These are phyloP conservation scores for Monosporozyma servazzii DNA, from an alignment of 805 yeast genomes.

Conservation along the genomic window DNA sequence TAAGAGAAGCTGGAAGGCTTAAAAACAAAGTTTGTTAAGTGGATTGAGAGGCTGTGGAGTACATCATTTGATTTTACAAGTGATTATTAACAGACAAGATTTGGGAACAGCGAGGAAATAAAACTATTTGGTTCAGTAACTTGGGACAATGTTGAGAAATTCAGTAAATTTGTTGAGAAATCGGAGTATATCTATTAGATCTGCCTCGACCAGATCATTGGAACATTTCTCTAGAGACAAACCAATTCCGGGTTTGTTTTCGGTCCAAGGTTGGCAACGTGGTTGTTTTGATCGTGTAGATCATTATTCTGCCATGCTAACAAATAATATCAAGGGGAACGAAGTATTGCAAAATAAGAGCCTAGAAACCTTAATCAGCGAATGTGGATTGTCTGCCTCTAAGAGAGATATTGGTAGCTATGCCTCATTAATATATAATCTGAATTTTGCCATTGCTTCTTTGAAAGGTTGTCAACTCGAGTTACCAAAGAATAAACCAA, in stretches of 20 bases:
- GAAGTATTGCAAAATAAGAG: conserved; percentile 18
- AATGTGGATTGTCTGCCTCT: conserved; percentile 23
- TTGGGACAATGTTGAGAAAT: neutral
- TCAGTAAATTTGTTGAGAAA: neutral
- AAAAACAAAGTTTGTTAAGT: neutral
- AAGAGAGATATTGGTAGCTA: conserved; percentile 30
- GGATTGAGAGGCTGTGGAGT: neutral
- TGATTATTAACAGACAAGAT: neutral
- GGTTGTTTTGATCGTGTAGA: conserved; percentile 43
- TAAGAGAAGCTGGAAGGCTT: too few relatives aligned
- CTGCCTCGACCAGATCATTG: neutral
- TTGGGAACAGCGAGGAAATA: neutral
- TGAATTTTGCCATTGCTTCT: conserved; percentile 31
- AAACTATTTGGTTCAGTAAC: too few relatives aligned
- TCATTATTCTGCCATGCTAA: conserved; percentile 33
- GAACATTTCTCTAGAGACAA: neutral
- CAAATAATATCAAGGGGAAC: conserved; percentile 23
- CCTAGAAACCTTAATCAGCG: conserved; percentile 19
- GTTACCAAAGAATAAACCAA: conserved; percentile 11
- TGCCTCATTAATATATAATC: conserved; percentile 34
- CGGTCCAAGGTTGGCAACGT: conserved; percentile 38
- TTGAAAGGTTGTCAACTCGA: conserved; percentile 20
- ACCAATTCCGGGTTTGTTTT: conserved; percentile 38
- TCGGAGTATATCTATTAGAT: neutral
- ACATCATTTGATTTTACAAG: neutral